Conservation (phyloP, 176 grass and related monocot genomes). For the Cenchrus fungigraminus region DNA sequence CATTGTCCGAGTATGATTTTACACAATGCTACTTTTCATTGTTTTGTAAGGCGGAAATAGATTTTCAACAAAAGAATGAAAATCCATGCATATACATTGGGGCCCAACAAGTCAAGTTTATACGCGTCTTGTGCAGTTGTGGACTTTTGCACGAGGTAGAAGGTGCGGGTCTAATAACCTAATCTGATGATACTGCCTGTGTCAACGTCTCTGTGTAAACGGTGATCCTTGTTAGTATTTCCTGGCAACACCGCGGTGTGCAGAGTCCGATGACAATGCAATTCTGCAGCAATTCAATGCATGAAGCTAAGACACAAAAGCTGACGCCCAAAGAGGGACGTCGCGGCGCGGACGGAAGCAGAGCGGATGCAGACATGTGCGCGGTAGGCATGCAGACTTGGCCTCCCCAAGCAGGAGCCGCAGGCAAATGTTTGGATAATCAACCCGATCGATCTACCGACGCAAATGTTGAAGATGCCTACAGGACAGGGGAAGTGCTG, state of each 20-base stretch:
- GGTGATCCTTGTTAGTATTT: background rate
- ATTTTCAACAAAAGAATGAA: background rate
- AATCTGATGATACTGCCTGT: background rate
- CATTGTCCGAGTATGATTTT: too few relatives aligned
- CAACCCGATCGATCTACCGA: too few relatives aligned
- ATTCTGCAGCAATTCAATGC: background rate
- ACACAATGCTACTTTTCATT: too few relatives aligned
- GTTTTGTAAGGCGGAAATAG: too few relatives aligned
- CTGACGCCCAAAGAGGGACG: too few relatives aligned
- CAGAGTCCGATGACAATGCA: background rate
- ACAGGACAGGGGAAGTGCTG: background rate
- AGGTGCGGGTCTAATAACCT: background rate
- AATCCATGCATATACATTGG: background rate
- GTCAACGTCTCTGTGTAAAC: background rate
- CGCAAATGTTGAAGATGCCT: too few relatives aligned
- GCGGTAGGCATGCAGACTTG: too few relatives aligned
- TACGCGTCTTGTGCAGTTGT: background rate
- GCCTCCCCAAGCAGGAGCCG: too few relatives aligned
- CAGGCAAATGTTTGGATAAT: too few relatives aligned
- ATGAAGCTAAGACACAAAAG: background rate
- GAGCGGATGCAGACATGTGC: too few relatives aligned
- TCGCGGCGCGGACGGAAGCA: too few relatives aligned
- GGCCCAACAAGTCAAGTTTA: background rate
- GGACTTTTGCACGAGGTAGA: background rate
- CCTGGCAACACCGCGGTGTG: background rate